Percentiles rank a stretch among this genome's conserved stretches.
Conservation (phyloP, 805 yeast species). For the Hanseniaspora lindneri region DNA sequence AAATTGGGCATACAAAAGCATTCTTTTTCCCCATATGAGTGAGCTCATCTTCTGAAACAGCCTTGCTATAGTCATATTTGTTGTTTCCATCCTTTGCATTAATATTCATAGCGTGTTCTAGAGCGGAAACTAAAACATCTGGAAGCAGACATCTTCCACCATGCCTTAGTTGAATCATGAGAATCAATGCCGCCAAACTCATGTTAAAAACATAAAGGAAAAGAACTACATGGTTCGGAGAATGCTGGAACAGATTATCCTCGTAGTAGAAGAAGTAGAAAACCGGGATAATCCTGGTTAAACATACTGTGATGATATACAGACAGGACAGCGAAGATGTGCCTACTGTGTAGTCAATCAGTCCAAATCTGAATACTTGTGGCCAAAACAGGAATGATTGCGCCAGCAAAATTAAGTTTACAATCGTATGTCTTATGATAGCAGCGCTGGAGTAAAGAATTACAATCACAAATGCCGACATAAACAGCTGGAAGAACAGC, state of each 20-base stretch:
- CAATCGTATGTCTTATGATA: not conserved
- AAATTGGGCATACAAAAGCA: constrained; percentile 15
- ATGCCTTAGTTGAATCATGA: constrained; percentile 45
- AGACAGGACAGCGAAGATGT: not conserved
- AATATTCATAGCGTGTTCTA: constrained; percentile 23
- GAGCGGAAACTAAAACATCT: constrained; percentile 20
- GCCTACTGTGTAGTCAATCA: constrained; percentile 3
- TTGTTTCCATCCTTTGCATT: constrained; percentile 22
- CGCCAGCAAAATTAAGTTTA: not conserved
- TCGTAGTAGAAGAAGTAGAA: constrained; percentile 44
- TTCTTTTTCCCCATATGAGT: not conserved
- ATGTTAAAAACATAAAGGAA: constrained; percentile 43
- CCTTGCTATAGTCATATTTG: constrained; percentile 14
- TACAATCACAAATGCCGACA: constrained; percentile 3
- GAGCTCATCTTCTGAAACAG: not conserved
- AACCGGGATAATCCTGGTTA: constrained; percentile 37
- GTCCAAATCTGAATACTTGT: constrained; percentile 11
- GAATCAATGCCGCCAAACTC: constrained; percentile 42
- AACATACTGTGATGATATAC: not conserved
- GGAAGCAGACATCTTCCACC: constrained; percentile 13
- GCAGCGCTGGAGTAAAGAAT: not conserved
- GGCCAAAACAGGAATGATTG: constrained; percentile 10
- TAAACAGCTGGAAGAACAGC: constrained; percentile 3
- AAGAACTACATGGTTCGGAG: constrained; percentile 43
- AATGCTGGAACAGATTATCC: constrained; percentile 60